Conservation (phyloP, 495 filamentous ascomycete species). For the Xylaria cubensis region DNA sequence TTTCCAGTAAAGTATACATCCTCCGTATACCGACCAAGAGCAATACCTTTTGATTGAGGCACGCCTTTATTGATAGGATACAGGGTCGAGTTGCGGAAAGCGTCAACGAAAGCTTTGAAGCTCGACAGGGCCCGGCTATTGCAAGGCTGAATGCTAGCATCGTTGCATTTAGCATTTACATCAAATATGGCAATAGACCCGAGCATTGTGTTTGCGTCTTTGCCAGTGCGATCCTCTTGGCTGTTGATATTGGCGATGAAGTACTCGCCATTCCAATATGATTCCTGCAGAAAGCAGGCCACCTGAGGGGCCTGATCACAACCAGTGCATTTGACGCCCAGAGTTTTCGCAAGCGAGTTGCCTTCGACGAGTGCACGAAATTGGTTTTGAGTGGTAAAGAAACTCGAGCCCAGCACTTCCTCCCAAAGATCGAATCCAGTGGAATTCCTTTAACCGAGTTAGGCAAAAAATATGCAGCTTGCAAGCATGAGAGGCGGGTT, state of each 20-base stretch:
- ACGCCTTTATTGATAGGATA: slow-evolving; percentile 58
- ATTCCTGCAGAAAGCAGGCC: slow-evolving; percentile 55
- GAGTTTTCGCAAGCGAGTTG: slow-evolving; percentile 29
- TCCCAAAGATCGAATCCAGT: slow-evolving; percentile 62
- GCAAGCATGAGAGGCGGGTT: slow-evolving; percentile 39
- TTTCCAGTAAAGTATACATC: slow-evolving; percentile 61
- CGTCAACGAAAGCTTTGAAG: slow-evolving; percentile 57
- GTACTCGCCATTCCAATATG: slow-evolving; percentile 55
- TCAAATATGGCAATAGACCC: slow-evolving; percentile 56
- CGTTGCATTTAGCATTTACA: slow-evolving; percentile 55
- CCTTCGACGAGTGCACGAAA: slow-evolving; percentile 47
- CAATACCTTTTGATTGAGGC: slow-evolving; percentile 53
- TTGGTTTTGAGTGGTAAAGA: slow-evolving; percentile 46
- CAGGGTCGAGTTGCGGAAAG: slow-evolving; percentile 50
- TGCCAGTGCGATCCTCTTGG: slow-evolving; percentile 48
- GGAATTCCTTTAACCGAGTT: slow-evolving; percentile 41
- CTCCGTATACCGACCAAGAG: slow-evolving; percentile 68
- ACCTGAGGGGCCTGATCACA: slow-evolving; percentile 59
- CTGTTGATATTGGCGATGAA: slow-evolving; percentile 41
- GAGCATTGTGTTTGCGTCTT: slow-evolving; percentile 57
- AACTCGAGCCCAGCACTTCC: slow-evolving; percentile 61
- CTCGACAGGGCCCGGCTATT: slow-evolving; percentile 54
- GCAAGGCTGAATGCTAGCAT: slow-evolving; percentile 58
- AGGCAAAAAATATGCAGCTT: background rate
- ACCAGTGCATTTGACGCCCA: slow-evolving; percentile 46